Evolutionary conservation across 176 grass and related monocot genomes (phyloP), one percentile per base, ranked within the genome.

Genomic region (Eleusine indica): DNA sequence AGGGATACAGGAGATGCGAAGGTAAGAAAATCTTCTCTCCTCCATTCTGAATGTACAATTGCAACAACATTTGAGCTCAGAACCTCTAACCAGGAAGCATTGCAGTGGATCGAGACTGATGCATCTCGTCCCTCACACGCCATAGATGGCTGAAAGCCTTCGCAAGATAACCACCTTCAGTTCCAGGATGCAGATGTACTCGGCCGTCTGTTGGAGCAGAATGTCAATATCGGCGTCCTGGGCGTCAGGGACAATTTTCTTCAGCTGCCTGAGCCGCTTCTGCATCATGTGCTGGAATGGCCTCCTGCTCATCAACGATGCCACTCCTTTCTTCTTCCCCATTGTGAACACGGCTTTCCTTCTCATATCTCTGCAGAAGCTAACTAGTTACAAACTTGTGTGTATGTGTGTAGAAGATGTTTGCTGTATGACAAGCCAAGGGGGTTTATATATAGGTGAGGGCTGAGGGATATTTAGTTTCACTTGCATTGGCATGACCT

Each of bases 141-240:
- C 81, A 18, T 76, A 96, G 42, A 97, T 38, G 29, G 15, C 35
- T 2, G 88, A 87, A 21, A 92, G 76, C 77, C 71, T 94, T 82
- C 66, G 85, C 68, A 97, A 58, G 65, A 77, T 29, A 8, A 70
- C 38, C 73, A 94, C 85, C 89, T 88, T 89, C 41, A 97, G 73
- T 83, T 94, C 87, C 30, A 97, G 86, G 64, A 86, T 71, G 76
- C 87, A 91, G 78, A 94, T 92, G 85, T 92, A 94, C 75, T 90
- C 83, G 0, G 94, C 91, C 1, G 85, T 92, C 70, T 9, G 84
- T 53, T 44, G 76, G 71, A 97, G 94, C 76, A 97, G 74, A 48
- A 53, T n/a, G 47, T 94, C 73, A 2, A 88, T 60, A 3, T 87
- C 65, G 18, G 66, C 72, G 2, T 84, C 85, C 1, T 58, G 82